A percentile compares a stretch with the other conserved stretches of the same genome.
These are phyloP conservation scores for Sisymbrium irio DNA, from an alignment of 345 rosid species.

Conservation along the genomic window DNA sequence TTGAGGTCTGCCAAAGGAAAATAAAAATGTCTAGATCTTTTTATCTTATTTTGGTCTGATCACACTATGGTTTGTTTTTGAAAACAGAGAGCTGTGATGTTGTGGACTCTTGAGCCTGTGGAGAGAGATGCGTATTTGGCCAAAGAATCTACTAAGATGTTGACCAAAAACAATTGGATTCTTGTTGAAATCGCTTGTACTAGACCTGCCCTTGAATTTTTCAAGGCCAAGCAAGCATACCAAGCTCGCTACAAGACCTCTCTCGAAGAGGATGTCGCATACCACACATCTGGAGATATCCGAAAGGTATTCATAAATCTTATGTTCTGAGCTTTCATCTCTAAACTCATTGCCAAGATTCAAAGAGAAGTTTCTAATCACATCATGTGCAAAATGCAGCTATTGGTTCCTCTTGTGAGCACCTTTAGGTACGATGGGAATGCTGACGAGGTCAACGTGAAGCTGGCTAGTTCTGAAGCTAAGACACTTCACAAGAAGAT, in stretches of 20 bases:
- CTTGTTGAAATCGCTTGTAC: constrained; percentile 83
- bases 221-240: constrained; percentile 65
- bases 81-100: constrained; percentile 53
- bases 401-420: constrained; percentile 77
- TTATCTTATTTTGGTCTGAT: neutral
- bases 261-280: constrained; percentile 87
- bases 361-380: too few relatives aligned
- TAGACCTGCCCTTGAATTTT: constrained; percentile 60
- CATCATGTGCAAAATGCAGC: constrained; percentile 40
- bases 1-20: constrained; percentile 51
- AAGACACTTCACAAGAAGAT: constrained; percentile 79
- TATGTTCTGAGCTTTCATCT: too few relatives aligned
- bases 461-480: constrained; percentile 73
- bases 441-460: constrained; percentile 59
- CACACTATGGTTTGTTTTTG: constrained; percentile 9
- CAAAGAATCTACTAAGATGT: constrained; percentile 69
- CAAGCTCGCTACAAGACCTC: constrained; percentile 77
- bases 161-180: constrained; percentile 67
- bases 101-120: constrained; percentile 72
- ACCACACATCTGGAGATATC: constrained; percentile 68
- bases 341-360: too few relatives aligned
- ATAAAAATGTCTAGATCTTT: neutral
- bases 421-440: constrained; percentile 72
- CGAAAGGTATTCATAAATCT: constrained; percentile 55
- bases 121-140: constrained; percentile 83